Base-by-base conservation (phyloP, 768 basidiomycete genomes). In the Rhodocollybia butyracea region DNA sequence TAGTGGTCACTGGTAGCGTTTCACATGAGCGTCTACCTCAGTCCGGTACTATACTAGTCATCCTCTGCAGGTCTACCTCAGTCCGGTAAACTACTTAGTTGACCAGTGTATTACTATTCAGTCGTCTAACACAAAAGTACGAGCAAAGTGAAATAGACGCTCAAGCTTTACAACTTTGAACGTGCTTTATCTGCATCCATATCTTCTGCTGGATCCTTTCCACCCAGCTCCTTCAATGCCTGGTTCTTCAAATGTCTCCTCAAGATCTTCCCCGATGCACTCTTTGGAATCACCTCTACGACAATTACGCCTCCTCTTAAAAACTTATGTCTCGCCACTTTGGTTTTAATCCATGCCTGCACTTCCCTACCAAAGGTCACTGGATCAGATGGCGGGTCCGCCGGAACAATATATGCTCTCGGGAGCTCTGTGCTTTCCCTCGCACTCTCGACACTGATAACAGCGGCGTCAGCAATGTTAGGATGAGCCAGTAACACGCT, bases 221-320 rank as follows among this genome's bases (percentile, higher is more conserved):
- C 48, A 19, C 32, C 51, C 27, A 53, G 21, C 57, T 91, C 89
- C 42, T 73, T 69, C 64, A 84, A 84, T 0, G 86, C 89, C 42
- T 75, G 70, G 2, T 86, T 88, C 10, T 90, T 79, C 45, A 95
- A 73, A 59, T 92, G 81, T 30, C 89, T 80, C 45, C 92, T 78
- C 36, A 95, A 69, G 62, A 96, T 96, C 71, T 96, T 95, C 2
- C 94, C 94, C 51, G 91, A 81, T 30, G 91, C 84, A 60, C 90
- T 88, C 69, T 89, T 91, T 0, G 89, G 89, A 52, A 91, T 74
- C 12, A 69, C 68, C 36, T 84, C 80, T 32, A 91, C 74, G 2
- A 84, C 62, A 1, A 86, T 70, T 17, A 91, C 80, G 65, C 83
- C 91, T 50, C 92, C 91, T 59, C 93, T 75, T 19, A 94, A 67